Evolutionary conservation across 306 rosid species (phyloP).

Genomic region (Purshia tridentata): DNA sequence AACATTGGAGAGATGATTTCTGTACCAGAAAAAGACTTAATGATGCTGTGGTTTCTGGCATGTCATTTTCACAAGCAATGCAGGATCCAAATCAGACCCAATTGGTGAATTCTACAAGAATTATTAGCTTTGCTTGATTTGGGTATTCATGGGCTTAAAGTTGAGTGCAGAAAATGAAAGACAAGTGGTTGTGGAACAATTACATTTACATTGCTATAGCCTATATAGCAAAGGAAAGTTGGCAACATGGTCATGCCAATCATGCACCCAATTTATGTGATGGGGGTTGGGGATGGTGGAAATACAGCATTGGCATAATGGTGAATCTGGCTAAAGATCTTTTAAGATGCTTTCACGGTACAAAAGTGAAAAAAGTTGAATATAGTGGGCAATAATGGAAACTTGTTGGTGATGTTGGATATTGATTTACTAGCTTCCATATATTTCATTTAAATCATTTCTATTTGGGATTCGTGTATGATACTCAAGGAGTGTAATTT

Average conservation of each 20-base stretch:
- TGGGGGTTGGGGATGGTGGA: not conserved
- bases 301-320: not conserved
- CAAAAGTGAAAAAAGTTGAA: not conserved
- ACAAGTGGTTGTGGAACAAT: conserved; percentile 2
- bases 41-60: not conserved
- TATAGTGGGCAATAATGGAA: not conserved
- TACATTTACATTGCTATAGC: no score
- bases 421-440: no score
- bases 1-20: not conserved
- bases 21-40: conserved; percentile 1
- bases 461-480: no score
- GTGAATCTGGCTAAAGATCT: not conserved
- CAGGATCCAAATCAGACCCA: not conserved
- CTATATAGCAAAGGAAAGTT: not conserved
- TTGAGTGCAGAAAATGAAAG: conserved; percentile 2
- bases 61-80: conserved; percentile 5
- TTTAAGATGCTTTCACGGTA: not conserved
- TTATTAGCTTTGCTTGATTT: conserved; percentile 7
- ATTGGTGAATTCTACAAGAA: not conserved
- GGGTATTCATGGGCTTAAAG: not conserved
- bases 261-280: conserved; percentile 10
- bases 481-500: no score
- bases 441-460: no score
- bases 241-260: conserved; percentile 1
- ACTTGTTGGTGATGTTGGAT: not conserved